Conservation (phyloP, 1,139 yeast genomes). For the Kurtzmaniella quercitrusa region DNA sequence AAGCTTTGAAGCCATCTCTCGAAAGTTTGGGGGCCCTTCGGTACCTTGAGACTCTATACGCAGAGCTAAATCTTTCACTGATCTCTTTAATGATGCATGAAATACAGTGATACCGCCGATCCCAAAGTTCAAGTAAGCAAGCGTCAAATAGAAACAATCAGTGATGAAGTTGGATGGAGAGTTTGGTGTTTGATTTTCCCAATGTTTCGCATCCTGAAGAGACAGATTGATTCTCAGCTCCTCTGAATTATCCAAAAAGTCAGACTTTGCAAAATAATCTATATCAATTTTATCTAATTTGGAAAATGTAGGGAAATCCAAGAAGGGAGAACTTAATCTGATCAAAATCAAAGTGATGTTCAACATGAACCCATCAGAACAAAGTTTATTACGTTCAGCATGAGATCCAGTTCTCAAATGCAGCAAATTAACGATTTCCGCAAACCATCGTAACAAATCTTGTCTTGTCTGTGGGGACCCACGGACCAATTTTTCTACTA, state of each 20-base stretch:
- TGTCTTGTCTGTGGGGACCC: slow-evolving; percentile 64
- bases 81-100: slow-evolving; percentile 50
- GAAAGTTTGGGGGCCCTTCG: slow-evolving; percentile 28
- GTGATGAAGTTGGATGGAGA: slow-evolving; percentile 68
- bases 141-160: slow-evolving; percentile 77
- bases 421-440: slow-evolving; percentile 67
- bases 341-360: slow-evolving; percentile 67
- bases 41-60: slow-evolving; percentile 43
- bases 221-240: slow-evolving; percentile 85
- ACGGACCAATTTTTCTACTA: slow-evolving; percentile 73
- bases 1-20: slow-evolving; percentile 22
- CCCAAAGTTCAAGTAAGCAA: slow-evolving; percentile 84
- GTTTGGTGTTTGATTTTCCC: slow-evolving; percentile 16
- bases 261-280: slow-evolving; percentile 50
- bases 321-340: slow-evolving; percentile 77
- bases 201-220: slow-evolving; percentile 52
- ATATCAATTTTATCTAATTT: slow-evolving; percentile 77
- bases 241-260: slow-evolving; percentile 60
- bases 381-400: slow-evolving; percentile 61
- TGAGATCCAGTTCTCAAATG: slow-evolving; percentile 88
- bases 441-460: slow-evolving; percentile 63
- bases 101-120: slow-evolving; percentile 70
- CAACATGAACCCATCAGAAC: slow-evolving; percentile 80
- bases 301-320: slow-evolving; percentile 53
- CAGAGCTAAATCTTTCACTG: slow-evolving; percentile 48